Conservation (phyloP, 1,284 basidiomycete genomes). For the Malassezia psittaci region DNA sequence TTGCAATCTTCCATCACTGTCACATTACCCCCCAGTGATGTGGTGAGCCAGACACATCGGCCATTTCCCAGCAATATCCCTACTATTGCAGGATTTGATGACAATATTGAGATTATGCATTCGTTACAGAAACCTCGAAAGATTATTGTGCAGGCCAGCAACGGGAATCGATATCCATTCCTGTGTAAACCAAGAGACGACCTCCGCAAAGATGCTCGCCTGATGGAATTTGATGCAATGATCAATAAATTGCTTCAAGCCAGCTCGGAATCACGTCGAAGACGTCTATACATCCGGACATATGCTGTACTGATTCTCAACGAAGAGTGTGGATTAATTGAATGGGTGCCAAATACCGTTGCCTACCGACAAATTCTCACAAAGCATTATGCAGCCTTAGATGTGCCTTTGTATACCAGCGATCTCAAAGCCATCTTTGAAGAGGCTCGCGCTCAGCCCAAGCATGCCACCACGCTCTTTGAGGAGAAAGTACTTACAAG, state of each 20-base stretch:
- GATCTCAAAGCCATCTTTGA: slow-evolving; percentile 57
- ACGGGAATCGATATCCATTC: slow-evolving; percentile 80
- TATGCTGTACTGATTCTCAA: slow-evolving; percentile 94
- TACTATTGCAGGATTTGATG: slow-evolving; percentile 58
- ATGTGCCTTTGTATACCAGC: slow-evolving; percentile 41
- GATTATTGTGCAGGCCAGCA: slow-evolving; percentile 70
- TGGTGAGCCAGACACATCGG: slow-evolving; percentile 57
- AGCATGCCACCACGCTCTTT: slow-evolving; percentile 58
- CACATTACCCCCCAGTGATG: slow-evolving; percentile 55
- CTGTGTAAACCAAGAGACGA: slow-evolving; percentile 97
- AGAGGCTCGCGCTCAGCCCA: slow-evolving; percentile 54
- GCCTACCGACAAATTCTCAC: slow-evolving; percentile 70
- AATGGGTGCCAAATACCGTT: slow-evolving; percentile 94
- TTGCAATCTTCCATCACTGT: slow-evolving; percentile 85
- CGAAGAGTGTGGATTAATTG: slow-evolving; percentile 91
- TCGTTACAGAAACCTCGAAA: slow-evolving; percentile 88
- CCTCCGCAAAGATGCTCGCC: slow-evolving; percentile 85
- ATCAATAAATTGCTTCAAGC: slow-evolving; percentile 94
- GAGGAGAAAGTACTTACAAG: slow-evolving; percentile 54
- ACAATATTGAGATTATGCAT: slow-evolving; percentile 81
- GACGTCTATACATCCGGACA: slow-evolving; percentile 51
- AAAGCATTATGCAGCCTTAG: slow-evolving; percentile 58
- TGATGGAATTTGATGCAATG: slow-evolving; percentile 98
- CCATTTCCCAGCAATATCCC: slow-evolving; percentile 73
- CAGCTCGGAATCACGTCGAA: slow-evolving; percentile 69